Evolutionary conservation across 805 yeast species (phyloP).

Genomic region (Groenewaldozyma tartarivorans): DNA sequence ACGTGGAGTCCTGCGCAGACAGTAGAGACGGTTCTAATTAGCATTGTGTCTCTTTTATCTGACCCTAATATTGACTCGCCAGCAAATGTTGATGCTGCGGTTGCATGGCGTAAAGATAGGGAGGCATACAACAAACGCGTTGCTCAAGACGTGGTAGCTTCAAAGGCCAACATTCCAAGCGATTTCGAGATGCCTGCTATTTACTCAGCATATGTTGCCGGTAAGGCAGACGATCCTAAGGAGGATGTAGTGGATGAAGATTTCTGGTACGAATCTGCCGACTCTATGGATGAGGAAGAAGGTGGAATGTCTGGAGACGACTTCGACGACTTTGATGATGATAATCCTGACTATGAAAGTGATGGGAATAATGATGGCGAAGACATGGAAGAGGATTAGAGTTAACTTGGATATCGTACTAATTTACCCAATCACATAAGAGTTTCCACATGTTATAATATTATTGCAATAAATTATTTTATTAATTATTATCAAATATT

Average conservation of each 20-base stretch:
- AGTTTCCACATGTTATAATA: too few species aligned
- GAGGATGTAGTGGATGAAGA: constrained; percentile 65
- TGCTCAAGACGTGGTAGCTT: constrained; percentile 56
- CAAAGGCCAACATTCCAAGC: constrained; percentile 76
- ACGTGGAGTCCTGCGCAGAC: constrained; percentile 75
- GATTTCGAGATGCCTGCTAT: constrained; percentile 76
- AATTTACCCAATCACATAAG: too few species aligned
- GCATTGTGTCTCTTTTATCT: constrained; percentile 81
- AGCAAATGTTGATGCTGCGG: constrained; percentile 94
- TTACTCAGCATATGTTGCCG: constrained; percentile 44
- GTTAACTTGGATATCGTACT: too few species aligned
- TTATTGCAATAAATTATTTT: too few species aligned
- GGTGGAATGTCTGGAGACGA: constrained; percentile 42
- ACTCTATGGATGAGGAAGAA: constrained; percentile 31
- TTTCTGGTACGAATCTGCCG: constrained; percentile 75
- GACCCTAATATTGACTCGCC: constrained; percentile 93
- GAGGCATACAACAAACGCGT: constrained; percentile 69
- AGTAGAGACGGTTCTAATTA: constrained; percentile 81
- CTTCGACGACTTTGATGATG: constrained; percentile 36
- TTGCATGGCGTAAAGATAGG: constrained; percentile 75
- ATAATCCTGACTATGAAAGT: constrained; percentile 10
- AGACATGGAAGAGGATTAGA: too few species aligned
- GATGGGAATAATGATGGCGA: constrained; percentile 11
- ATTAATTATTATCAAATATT: too few species aligned
- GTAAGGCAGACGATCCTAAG: constrained; percentile 26